Evolutionary conservation across 192 early-diverging fungal genomes (phyloP), one percentile per base, ranked within the genome.

Genomic region (Rhizophagus sp.): DNA sequence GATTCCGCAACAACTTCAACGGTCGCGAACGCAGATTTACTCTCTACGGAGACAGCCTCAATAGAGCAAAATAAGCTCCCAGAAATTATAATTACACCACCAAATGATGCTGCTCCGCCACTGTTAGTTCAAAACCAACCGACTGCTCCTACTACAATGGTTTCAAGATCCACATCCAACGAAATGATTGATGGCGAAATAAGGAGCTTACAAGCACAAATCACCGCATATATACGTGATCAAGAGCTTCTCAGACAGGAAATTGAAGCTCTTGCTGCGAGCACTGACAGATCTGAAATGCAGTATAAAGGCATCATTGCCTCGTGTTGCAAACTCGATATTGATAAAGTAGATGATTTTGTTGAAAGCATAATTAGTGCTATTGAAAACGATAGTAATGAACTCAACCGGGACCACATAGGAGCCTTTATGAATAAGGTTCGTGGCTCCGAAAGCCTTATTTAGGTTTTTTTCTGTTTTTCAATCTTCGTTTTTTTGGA

Each of bases 281-380:
- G 89, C 62, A 85, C 90, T 3, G 88, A 88, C 3, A 89, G 92
- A 27, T 89, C 88, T 57, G 95, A 96, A 81, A 75, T 93, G 57
- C 89, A 93, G 74, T 97, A 92, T 84, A 94, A 94, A 84, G 87
- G 89, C 75, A 88, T 98, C 44, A 96, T 97, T 83, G 90, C 95
- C 9, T 89, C 91, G 30, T 96, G 96, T 82, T 97, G 96, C 80
- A 89, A 92, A 76, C 90, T 97, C 33, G 87, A 89, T 19, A 79
- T 94, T 19, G 94, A 93, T 2, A 87, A 93, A 49, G 94, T 98
- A 3, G 95, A 95, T 73, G 87, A 90, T 25, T 88, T 95, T 86
- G 83, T 97, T 19, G 89, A 89, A 13, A 91, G 91, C 4, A 78
- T 98, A 33, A 85, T 94, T 10, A 75, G 88, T 34, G 97, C 96